These are phyloP conservation scores for Phytophthora boehmeriae DNA, from an alignment of 352 stramenopile species.

Conservation along the genomic window DNA sequence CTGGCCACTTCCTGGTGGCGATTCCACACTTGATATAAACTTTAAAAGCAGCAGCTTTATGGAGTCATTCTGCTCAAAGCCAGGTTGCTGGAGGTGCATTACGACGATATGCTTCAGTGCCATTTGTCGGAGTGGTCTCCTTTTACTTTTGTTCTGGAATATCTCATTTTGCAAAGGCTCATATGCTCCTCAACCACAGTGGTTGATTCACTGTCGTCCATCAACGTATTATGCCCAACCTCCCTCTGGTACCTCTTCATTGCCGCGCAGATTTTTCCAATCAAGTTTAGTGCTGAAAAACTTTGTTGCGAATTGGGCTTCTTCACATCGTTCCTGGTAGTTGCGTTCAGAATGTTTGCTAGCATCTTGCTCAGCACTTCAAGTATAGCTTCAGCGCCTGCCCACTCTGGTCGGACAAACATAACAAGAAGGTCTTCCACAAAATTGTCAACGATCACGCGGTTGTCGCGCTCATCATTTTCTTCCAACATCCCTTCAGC, in stretches of 20 bases:
- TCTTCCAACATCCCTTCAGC: conserved; percentile 83
- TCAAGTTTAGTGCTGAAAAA: conserved; percentile 66
- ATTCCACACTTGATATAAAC: conserved; percentile 48
- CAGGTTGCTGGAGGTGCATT: conserved; percentile 49
- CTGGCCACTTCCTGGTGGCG: conserved; percentile 8
- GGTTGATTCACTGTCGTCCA: conserved; percentile 50
- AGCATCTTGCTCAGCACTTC: conserved; percentile 71
- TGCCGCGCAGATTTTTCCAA: conserved; percentile 79
- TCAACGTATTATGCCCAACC: conserved; percentile 34
- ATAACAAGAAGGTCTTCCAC: conserved; percentile 84
- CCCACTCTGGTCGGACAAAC: conserved; percentile 82
- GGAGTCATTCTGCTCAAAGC: conserved; percentile 51
- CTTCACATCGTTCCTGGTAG: conserved; percentile 57
- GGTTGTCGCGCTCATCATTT: conserved; percentile 80
- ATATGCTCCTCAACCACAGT: conserved; percentile 63
- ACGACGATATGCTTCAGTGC: conserved; percentile 75
- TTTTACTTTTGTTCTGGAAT: conserved; percentile 13
- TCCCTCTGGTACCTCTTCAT: conserved; percentile 68
- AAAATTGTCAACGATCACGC: conserved; percentile 81
- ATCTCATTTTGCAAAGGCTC: conserved; percentile 29
- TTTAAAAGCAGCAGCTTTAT: conserved; percentile 58
- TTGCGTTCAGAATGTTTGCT: conserved; percentile 67
- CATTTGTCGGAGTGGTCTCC: conserved; percentile 18
- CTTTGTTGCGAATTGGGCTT: conserved; percentile 74
- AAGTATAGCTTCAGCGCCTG: conserved; percentile 74